A percentile compares a stretch with the other conserved stretches of the same genome.
These are phyloP conservation scores for Lophiostoma macrostomum DNA, from an alignment of 495 filamentous ascomycete species.

Conservation along the genomic window DNA sequence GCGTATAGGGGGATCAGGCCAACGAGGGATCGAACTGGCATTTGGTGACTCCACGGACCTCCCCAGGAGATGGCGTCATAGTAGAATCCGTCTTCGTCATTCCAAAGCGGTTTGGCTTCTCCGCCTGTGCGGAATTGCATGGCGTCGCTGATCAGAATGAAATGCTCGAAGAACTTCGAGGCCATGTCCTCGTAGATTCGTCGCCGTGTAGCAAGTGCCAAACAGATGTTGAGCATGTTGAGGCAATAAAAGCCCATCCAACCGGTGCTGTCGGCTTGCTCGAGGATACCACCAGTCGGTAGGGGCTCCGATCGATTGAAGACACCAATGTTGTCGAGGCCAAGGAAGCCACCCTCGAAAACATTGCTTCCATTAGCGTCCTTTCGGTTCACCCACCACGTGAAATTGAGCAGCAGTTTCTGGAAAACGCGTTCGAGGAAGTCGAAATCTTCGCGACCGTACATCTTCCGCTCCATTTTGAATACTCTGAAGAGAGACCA, in stretches of 20 bases:
- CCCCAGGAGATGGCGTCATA: constrained; percentile 97
- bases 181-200: constrained; percentile 98
- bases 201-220: constrained; percentile 91
- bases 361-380: constrained; percentile 92
- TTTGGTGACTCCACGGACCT: constrained; percentile 84
- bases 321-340: constrained; percentile 91
- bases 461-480: constrained; percentile 97
- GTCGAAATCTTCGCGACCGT: constrained; percentile 89
- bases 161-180: constrained; percentile 98
- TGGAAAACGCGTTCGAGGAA: constrained; percentile 96
- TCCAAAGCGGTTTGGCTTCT: constrained; percentile 86
- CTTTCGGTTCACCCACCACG: constrained; percentile 98
- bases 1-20: constrained; percentile 92
- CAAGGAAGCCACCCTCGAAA: constrained; percentile 95
- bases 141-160: constrained; percentile 94
- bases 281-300: constrained; percentile 86
- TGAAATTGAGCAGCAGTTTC: constrained; percentile 93
- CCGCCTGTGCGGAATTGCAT: constrained; percentile 85
- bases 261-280: constrained; percentile 95
- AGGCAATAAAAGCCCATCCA: constrained; percentile 99
- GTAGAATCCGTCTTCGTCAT: constrained; percentile 92
- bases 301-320: constrained; percentile 98
- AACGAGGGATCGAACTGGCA: constrained; percentile 87
- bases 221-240: constrained; percentile 91
- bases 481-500: constrained; percentile 94